Conservation (phyloP, 225 moss, liverwort and hornwort genomes). For the Rhytidiadelphus loreus region DNA sequence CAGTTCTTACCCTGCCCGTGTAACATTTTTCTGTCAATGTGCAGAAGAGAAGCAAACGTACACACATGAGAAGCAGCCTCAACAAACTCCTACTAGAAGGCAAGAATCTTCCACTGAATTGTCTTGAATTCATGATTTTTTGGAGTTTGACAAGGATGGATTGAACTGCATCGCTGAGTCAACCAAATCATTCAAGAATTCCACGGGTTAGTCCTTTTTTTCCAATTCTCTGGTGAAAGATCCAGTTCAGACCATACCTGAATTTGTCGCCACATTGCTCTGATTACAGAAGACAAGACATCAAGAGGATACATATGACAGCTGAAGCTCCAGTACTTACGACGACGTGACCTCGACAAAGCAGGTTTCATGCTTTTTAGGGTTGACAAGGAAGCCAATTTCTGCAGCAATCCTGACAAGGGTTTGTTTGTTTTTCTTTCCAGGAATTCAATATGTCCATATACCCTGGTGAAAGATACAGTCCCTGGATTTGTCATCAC, state of each 20-base stretch:
- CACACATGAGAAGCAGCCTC: neutral
- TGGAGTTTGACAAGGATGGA: neutral
- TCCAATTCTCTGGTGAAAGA: neutral
- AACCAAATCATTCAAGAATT: neutral
- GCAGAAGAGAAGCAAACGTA: neutral
- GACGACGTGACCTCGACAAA: neutral
- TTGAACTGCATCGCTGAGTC: neutral
- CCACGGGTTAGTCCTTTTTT: rapidly evolving
- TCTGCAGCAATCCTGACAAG: neutral
- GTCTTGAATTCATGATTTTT: neutral
- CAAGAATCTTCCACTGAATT: neutral
- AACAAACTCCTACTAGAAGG: neutral
- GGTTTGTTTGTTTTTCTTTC: too few relatives aligned
- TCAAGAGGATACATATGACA: neutral
- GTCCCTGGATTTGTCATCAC: neutral
- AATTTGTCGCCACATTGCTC: neutral
- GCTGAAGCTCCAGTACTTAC: neutral
- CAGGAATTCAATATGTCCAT: neutral
- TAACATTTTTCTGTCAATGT: neutral
- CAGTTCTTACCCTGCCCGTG: neutral
- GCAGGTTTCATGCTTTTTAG: neutral
- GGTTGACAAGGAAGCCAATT: neutral
- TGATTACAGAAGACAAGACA: neutral
- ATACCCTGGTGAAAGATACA: too few relatives aligned
- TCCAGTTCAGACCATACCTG: neutral